Evolutionary conservation across 2,329 filamentous ascomycete genomes (phyloP).

Genomic region (Fusarium sp.): DNA sequence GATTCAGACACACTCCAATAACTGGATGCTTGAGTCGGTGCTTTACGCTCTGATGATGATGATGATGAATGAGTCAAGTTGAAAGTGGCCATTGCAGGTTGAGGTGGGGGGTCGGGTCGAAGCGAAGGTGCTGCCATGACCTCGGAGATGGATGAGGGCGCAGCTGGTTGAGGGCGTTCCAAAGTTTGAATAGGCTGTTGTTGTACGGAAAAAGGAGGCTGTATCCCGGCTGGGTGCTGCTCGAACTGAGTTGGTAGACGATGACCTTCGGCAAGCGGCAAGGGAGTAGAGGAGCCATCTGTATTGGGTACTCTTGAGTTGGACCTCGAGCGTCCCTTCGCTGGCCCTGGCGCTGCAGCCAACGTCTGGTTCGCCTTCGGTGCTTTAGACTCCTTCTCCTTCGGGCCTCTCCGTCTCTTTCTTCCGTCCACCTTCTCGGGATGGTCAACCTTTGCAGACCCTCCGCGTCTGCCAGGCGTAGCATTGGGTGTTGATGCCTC

Average conservation of each 20-base stretch:
- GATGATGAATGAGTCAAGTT: slow-evolving; percentile 59
- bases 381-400: slow-evolving; percentile 57
- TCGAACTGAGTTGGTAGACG: slow-evolving; percentile 59
- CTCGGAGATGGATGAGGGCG: slow-evolving; percentile 58
- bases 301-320: slow-evolving; percentile 62
- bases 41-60: slow-evolving; percentile 58
- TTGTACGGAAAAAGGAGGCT: slow-evolving; percentile 55
- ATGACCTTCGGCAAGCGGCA: slow-evolving; percentile 53
- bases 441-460: slow-evolving; percentile 55
- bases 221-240: slow-evolving; percentile 54
- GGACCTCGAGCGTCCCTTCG: slow-evolving; percentile 65
- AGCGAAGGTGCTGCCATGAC: slow-evolving; percentile 68
- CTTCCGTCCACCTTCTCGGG: slow-evolving; percentile 59
- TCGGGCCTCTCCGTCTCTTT: slow-evolving; percentile 53
- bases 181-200: slow-evolving; percentile 43
- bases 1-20: slow-evolving; percentile 90
- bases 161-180: slow-evolving; percentile 52
- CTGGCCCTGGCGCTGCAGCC: slow-evolving; percentile 57
- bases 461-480: slow-evolving; percentile 67
- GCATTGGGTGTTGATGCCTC: slow-evolving; percentile 68
- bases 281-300: slow-evolving; percentile 55
- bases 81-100: slow-evolving; percentile 62
- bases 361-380: slow-evolving; percentile 57
- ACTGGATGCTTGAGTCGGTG: slow-evolving; percentile 73
- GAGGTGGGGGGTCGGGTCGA: slow-evolving; percentile 63